phyloP scores from a whole-genome alignment of 129 eudicot species.

The Sambucus nigra region DNA sequence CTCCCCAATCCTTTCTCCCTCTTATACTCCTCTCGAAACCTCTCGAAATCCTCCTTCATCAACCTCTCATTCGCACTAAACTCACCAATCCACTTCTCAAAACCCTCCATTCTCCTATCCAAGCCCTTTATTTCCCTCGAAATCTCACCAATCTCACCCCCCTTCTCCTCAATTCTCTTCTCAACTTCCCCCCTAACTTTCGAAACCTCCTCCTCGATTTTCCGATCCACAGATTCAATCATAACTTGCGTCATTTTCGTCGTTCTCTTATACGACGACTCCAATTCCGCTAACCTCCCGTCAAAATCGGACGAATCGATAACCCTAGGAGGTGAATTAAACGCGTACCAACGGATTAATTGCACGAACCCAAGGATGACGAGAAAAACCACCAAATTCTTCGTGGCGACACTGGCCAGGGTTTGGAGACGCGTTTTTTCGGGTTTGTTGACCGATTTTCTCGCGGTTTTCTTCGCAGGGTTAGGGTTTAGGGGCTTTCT shows the following conservation, averaged over 20 bases:
- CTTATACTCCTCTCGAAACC: slow-evolving; percentile 46
- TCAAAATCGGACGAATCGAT: slow-evolving; percentile 39
- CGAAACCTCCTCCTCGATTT: slow-evolving; percentile 39
- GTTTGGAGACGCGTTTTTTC: slow-evolving; percentile 59
- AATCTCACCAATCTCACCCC: slow-evolving; percentile 16
- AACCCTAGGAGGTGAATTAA: slow-evolving; percentile 14
- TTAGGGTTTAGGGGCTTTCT: slow-evolving; percentile 26
- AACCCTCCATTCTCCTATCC: slow-evolving; percentile 21
- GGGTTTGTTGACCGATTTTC: slow-evolving; percentile 15
- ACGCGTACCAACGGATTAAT: slow-evolving; percentile 43
- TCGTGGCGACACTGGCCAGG: slow-evolving; percentile 46
- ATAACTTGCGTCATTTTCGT: slow-evolving; percentile 74
- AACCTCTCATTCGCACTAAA: slow-evolving; percentile 31
- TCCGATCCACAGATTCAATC: slow-evolving; percentile 61
- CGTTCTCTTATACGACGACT: slow-evolving; percentile 47
- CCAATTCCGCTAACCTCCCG: slow-evolving; percentile 59
- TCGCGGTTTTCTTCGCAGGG: slow-evolving; percentile 12
- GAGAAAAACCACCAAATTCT: slow-evolving; percentile 50
- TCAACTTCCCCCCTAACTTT: slow-evolving; percentile 43
- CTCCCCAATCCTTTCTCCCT: slow-evolving; percentile 20
- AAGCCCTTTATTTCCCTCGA: slow-evolving; percentile 21
- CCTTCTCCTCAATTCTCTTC: slow-evolving; percentile 37
- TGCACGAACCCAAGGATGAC: slow-evolving; percentile 48
- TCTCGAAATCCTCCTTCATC: slow-evolving; percentile 47
- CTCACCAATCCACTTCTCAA: slow-evolving; percentile 39